phyloP scores from a whole-genome alignment of 2,329 filamentous ascomycete genomes.

The Helminthosporium solani region DNA sequence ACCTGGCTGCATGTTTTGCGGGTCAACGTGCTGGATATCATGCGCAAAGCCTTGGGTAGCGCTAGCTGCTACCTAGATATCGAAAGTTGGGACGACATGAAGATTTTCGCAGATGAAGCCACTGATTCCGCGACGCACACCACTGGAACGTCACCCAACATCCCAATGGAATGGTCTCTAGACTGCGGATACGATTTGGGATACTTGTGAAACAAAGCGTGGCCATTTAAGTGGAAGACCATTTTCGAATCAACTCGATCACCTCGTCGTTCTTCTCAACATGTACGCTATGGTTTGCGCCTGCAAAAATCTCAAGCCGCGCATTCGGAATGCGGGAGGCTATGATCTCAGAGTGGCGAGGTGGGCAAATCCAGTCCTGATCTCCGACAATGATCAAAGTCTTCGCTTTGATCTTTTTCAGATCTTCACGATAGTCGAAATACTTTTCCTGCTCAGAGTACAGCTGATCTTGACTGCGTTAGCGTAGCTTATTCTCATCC shows the following conservation, averaged over 20 bases:
- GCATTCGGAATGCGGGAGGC: conserved; percentile 27
- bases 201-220: background rate
- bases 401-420: conserved; percentile 34
- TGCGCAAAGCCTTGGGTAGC: background rate
- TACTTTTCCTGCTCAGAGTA: conserved; percentile 42
- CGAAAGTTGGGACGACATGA: background rate
- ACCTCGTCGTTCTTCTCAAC: conserved; percentile 38
- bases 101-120: background rate
- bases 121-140: background rate
- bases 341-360: conserved; percentile 32
- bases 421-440: conserved; percentile 40
- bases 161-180: background rate
- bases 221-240: background rate
- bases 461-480: conserved; percentile 31
- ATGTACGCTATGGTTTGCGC: conserved; percentile 43
- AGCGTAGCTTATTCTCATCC: background rate
- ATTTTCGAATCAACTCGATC: conserved; percentile 9
- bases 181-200: background rate
- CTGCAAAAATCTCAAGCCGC: conserved; percentile 29
- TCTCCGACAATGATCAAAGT: conserved; percentile 43
- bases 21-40: background rate
- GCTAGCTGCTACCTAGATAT: conserved; percentile 1
- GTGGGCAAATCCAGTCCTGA: conserved; percentile 46
- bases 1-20: background rate
- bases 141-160: background rate